Conservation (phyloP, 140 eudicot species). For the Ambrosia hybrid region DNA sequence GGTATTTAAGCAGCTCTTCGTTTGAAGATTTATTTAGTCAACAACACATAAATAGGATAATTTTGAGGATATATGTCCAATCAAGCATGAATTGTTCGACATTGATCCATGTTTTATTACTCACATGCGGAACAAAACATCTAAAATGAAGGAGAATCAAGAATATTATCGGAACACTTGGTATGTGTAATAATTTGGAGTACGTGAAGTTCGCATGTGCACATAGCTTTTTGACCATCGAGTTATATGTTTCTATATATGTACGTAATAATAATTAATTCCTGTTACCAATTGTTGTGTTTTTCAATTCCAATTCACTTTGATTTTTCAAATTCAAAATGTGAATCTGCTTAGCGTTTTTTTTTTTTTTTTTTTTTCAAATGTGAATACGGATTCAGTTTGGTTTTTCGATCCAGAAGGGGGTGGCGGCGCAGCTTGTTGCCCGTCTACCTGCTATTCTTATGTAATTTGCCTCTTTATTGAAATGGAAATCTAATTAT, state of each 20-base stretch:
- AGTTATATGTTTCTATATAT: neutral
- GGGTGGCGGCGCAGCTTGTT: too few relatives aligned
- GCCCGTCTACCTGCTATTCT: too few relatives aligned
- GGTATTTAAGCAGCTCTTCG: constrained; percentile 10
- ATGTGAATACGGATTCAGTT: neutral
- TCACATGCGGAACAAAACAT: constrained; percentile 13
- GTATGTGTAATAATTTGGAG: constrained; percentile 11
- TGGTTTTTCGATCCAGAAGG: neutral
- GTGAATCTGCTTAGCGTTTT: too few relatives aligned
- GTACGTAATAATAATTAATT: too few relatives aligned
- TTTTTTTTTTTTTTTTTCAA: neutral
- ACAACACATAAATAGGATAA: constrained; percentile 35
- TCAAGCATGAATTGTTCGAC: constrained; percentile 17
- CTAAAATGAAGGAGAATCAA: constrained; percentile 35
- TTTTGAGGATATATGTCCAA: constrained; percentile 23
- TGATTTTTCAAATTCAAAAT: neutral
- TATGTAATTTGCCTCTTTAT: too few relatives aligned
- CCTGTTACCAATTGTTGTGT: neutral
- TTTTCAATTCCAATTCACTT: too few relatives aligned
- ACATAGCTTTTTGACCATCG: neutral
- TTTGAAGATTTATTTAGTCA: constrained; percentile 36
- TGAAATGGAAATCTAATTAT: too few relatives aligned
- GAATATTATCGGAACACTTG: constrained; percentile 20
- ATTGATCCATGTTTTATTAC: constrained; percentile 16
- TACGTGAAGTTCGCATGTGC: neutral